phyloP scores from a whole-genome alignment of 371 early-diverging fungal species.

The Syncephalastrum racemosum region DNA sequence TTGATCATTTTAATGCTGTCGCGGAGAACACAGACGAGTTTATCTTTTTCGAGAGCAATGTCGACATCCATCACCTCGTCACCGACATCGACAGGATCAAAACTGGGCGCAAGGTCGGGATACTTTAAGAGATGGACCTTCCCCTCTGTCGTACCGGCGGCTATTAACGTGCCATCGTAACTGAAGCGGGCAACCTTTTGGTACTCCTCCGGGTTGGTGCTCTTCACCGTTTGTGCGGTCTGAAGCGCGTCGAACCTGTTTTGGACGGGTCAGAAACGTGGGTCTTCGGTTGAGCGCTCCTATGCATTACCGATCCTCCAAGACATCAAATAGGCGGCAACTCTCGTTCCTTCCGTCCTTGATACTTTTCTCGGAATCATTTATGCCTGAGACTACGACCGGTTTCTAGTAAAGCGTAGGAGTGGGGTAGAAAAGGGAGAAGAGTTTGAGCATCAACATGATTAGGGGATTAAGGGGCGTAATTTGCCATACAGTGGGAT shows the following conservation, averaged over 20 bases:
- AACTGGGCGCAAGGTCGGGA: slow-evolving; percentile 34
- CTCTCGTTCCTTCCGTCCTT: slow-evolving; percentile 58
- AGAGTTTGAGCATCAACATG: too few relatives aligned
- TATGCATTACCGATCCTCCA: slow-evolving; percentile 29
- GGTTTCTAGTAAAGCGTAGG: slow-evolving; percentile 24
- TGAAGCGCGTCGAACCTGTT: slow-evolving; percentile 13
- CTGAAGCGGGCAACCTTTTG: slow-evolving; percentile 58
- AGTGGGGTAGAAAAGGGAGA: too few relatives aligned
- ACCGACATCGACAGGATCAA: slow-evolving; percentile 17
- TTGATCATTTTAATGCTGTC: slow-evolving; percentile 51
- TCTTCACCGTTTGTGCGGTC: slow-evolving; percentile 41
- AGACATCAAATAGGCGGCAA: slow-evolving; percentile 58
- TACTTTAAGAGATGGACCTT: slow-evolving; percentile 56
- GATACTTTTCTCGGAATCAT: slow-evolving; percentile 48
- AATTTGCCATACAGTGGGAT: slow-evolving; percentile 51
- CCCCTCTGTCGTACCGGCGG: slow-evolving; percentile 69
- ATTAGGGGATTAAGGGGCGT: background rate
- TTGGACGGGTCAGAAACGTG: background rate
- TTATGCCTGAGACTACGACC: slow-evolving; percentile 60
- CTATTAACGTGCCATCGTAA: slow-evolving; percentile 57
- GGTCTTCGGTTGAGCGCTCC: slow-evolving; percentile 11
- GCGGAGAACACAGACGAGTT: slow-evolving; percentile 48
- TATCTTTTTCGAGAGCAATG: slow-evolving; percentile 53
- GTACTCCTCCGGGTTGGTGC: slow-evolving; percentile 46
- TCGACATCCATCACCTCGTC: slow-evolving; percentile 67